phyloP scores from a whole-genome alignment of 2,329 filamentous ascomycete genomes.

The Fusarium subtropicale region DNA sequence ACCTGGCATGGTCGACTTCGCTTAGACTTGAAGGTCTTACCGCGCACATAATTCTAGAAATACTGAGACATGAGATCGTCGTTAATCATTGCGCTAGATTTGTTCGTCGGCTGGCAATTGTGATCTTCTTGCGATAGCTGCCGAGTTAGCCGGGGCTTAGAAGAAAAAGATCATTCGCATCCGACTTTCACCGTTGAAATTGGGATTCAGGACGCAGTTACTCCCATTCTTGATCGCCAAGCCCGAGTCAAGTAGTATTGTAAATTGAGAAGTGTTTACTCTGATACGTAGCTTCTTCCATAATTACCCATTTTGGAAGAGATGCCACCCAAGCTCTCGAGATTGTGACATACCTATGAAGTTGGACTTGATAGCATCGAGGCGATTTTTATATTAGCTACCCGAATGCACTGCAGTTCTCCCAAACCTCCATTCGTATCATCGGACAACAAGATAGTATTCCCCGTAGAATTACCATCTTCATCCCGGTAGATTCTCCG shows the following conservation, averaged over 20 bases:
- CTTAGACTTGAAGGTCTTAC: background rate
- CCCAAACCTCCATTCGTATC: fast-evolving
- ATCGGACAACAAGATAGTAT: background rate
- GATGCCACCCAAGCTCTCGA: background rate
- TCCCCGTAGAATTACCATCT: no score
- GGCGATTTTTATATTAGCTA: fast-evolving
- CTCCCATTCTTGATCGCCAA: no score
- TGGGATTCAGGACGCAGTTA: no score
- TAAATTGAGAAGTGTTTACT: background rate
- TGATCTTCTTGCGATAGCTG: background rate
- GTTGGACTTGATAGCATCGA: background rate
- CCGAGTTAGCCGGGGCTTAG: background rate
- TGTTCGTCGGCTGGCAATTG: background rate
- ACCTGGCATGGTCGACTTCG: background rate
- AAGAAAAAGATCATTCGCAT: background rate
- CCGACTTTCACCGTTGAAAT: no score
- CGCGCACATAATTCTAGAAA: background rate
- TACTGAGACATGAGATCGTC: background rate
- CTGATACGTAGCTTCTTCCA: background rate
- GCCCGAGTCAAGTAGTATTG: background rate
- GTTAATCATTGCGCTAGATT: background rate
- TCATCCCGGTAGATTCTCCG: background rate
- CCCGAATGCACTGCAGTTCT: background rate
- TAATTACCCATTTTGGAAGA: background rate
- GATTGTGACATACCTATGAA: background rate